Percentiles rank a stretch among this genome's conserved stretches.
Evolutionary conservation across 805 yeast species (phyloP).

Genomic region (Saturnispora ahearnii): DNA sequence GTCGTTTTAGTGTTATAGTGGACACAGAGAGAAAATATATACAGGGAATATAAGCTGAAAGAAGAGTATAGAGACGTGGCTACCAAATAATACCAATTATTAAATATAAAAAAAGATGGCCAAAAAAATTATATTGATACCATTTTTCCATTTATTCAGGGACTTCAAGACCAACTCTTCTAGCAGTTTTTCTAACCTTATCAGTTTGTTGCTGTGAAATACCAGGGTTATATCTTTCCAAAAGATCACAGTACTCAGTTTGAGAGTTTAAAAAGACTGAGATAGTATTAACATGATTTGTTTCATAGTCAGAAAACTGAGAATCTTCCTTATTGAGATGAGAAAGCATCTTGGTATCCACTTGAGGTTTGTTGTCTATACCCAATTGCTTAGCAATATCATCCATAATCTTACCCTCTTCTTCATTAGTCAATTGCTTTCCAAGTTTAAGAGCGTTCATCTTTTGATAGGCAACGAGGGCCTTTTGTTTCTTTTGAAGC

Average conservation of each 20-base stretch:
- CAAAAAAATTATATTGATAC: neutral
- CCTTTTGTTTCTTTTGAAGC: slow-evolving; percentile 35
- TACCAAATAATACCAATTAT: slow-evolving; percentile 3
- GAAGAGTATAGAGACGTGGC: neutral
- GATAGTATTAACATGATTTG: slow-evolving; percentile 47
- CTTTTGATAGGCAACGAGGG: slow-evolving; percentile 41
- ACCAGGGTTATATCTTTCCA: slow-evolving; percentile 85
- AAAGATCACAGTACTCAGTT: slow-evolving; percentile 63
- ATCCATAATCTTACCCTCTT: slow-evolving; percentile 28
- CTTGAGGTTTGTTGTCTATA: slow-evolving; percentile 21
- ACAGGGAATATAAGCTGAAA: neutral
- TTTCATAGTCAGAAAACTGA: slow-evolving; percentile 16
- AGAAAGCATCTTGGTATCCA: slow-evolving; percentile 21
- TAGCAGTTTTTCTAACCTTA: slow-evolving; percentile 70
- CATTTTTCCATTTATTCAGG: slow-evolving; percentile 33
- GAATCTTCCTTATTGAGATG: slow-evolving; percentile 21
- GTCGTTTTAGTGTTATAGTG: neutral
- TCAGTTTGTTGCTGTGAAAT: slow-evolving; percentile 69
- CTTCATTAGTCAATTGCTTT: slow-evolving; percentile 24
- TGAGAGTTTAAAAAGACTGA: slow-evolving; percentile 60
- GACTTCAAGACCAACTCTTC: slow-evolving; percentile 75
- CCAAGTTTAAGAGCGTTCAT: slow-evolving; percentile 35
- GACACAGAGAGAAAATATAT: neutral
- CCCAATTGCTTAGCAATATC: slow-evolving; percentile 25
- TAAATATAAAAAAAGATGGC: neutral